phyloP scores from a whole-genome alignment of 345 rosid genomes.

The Rhizophora mangle region DNA sequence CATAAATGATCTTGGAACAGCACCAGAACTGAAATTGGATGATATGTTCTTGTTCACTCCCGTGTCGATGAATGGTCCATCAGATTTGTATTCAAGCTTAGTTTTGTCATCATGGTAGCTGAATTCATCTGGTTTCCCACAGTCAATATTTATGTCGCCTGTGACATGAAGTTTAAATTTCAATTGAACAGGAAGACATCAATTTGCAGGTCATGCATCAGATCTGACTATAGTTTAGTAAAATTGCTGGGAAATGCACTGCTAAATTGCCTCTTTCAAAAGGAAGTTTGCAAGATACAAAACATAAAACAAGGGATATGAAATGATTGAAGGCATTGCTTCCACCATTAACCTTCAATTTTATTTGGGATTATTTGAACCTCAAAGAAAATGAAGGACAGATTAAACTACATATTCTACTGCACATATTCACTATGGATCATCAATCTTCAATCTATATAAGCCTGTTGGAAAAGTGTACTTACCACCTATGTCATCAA shows the following conservation, averaged over 20 bases:
- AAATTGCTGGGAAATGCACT: neutral
- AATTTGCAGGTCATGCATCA: neutral
- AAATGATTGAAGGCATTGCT: neutral
- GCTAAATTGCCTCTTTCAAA: neutral
- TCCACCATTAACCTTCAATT: neutral
- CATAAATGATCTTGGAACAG: neutral
- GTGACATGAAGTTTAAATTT: neutral
- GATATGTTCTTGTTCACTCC: constrained; percentile 27
- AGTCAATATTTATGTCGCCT: constrained; percentile 35
- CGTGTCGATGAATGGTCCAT: constrained; percentile 11
- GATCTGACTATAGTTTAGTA: neutral
- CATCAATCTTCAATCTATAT: no score
- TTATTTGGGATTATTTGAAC: neutral
- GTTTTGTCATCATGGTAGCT: constrained; percentile 15
- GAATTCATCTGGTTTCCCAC: constrained; percentile 20
- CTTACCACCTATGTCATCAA: constrained; percentile 22
- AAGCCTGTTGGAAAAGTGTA: neutral
- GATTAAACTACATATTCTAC: neutral
- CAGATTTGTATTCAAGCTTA: constrained; percentile 10
- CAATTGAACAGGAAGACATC: neutral
- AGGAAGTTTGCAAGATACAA: neutral
- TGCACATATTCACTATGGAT: no score
- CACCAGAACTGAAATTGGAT: constrained; percentile 14
- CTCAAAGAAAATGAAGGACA: neutral
- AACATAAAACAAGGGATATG: neutral